Base-by-base conservation (phyloP, 176 grass and related monocot species). In the Tuctoria greenei region DNA sequence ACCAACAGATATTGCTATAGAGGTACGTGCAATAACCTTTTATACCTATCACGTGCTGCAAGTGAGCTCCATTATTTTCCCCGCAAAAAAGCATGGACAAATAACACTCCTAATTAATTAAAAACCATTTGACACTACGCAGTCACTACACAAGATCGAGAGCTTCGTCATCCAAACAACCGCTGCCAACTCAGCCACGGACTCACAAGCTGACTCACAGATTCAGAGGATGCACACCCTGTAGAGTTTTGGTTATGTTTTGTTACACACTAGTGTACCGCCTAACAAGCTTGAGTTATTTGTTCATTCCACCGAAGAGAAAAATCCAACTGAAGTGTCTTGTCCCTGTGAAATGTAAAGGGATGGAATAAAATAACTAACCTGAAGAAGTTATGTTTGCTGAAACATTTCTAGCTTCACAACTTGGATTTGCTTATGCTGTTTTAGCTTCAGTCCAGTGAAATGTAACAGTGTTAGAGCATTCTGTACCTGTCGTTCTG, bases 1-100 rank as follows among this genome's bases (percentile, higher is more conserved):
- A 60, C 95, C 95, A 14, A 95, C 76, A 15, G 89, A 87, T 68
- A 99, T 95, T 9, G 95, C 91, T 74, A 73, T 90, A 4, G 95
- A 99, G 95, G 95, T 94, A 86, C 50, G 35, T 23, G 17, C 23
- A 14, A 7, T 18, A 23, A 31, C 7, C 16, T 24, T 64, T 25
- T 44, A 15, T 31, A 16, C 13, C 37, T 24, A 64, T 15, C 72
- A 62, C 49, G 25, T 52, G 39, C 18, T 35, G 9, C 35, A 51
- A 15, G 0, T 2, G 1, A 70, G 35, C 80, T 57, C n/a, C 18
- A 1, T 71, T 8, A 68, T 69, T 28, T 21, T 20, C 31, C 68
- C 1, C 12, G 38, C 31, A 31, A 47, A 63, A 43, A 2, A 61
- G 26, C 58, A 37, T 58, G 21, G 23, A 26, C 4, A 1, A 52